Conservation (phyloP, 352 stramenopile genomes). For the Thraustotheca clavata region DNA sequence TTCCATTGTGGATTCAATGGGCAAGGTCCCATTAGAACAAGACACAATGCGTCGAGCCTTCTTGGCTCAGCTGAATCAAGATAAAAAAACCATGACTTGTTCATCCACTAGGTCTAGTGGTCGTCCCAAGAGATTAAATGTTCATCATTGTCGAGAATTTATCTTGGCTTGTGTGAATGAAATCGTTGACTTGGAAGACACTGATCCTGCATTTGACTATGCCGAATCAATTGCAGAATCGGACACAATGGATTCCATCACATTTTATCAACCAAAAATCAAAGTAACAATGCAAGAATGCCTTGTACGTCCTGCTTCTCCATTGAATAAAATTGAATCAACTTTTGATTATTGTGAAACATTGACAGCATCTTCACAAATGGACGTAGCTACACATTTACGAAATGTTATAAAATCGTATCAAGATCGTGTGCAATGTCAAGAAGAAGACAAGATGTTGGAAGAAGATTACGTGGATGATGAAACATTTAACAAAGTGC, state of each 20-base stretch:
- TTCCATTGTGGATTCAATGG: conserved; percentile 38
- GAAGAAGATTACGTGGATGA: conserved; percentile 38
- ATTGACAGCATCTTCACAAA: not conserved
- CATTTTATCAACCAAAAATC: not conserved
- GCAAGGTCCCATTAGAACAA: conserved; percentile 35
- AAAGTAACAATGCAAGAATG: not conserved
- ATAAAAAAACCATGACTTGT: conserved; percentile 20
- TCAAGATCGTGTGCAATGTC: conserved; percentile 33
- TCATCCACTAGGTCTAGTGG: conserved; percentile 26
- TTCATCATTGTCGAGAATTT: conserved; percentile 56
- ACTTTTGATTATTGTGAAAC: conserved; percentile 38
- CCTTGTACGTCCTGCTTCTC: conserved; percentile 7
- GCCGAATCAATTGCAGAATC: conserved; percentile 28
- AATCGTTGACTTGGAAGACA: conserved; percentile 68
- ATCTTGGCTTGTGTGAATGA: conserved; percentile 68
- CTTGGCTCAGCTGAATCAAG: conserved; percentile 31
- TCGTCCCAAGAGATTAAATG: conserved; percentile 35
- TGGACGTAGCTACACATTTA: not conserved
- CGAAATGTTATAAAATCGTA: conserved; percentile 3
- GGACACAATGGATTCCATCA: not conserved
- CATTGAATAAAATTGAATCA: not conserved
- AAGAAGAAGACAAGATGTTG: conserved; percentile 24
- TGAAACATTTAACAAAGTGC: conserved; percentile 44
- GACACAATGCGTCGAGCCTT: conserved; percentile 33
- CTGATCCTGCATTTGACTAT: conserved; percentile 63